These are phyloP conservation scores for Pseudogymnoascus sp. DNA, from an alignment of 2,329 filamentous ascomycete genomes.

Conservation along the genomic window DNA sequence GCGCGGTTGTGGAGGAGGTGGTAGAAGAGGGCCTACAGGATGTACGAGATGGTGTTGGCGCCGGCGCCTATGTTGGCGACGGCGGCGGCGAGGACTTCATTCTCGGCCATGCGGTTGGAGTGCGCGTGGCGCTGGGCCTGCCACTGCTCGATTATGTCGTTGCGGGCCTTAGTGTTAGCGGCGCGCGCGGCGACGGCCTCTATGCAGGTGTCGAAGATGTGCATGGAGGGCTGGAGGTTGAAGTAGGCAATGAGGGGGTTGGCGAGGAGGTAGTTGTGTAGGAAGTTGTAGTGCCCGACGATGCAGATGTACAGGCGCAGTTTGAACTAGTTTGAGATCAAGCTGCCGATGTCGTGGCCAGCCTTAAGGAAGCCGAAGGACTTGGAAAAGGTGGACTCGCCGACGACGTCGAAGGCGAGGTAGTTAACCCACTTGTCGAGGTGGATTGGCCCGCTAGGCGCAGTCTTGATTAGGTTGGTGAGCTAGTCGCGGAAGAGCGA, in stretches of 20 bases:
- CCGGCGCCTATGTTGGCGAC: slow-evolving; percentile 31
- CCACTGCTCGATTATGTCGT: slow-evolving; percentile 33
- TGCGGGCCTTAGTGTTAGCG: slow-evolving; percentile 24
- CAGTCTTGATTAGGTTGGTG: slow-evolving; percentile 15
- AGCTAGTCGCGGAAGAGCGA: slow-evolving; percentile 23
- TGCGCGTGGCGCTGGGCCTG: slow-evolving; percentile 25
- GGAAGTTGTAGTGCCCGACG: slow-evolving; percentile 29
- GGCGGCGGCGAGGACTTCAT: slow-evolving; percentile 28
- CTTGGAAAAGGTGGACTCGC: slow-evolving; percentile 29
- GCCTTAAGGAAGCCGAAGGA: slow-evolving; percentile 29
- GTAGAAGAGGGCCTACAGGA: slow-evolving; percentile 31
- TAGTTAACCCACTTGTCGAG: slow-evolving; percentile 35
- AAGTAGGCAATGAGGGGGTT: slow-evolving; percentile 31
- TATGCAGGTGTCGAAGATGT: slow-evolving; percentile 31
- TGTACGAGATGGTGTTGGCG: slow-evolving; percentile 30
- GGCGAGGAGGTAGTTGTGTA: slow-evolving; percentile 29
- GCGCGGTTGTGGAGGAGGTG: slow-evolving; percentile 25
- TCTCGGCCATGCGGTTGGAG: slow-evolving; percentile 28
- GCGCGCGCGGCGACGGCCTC: slow-evolving; percentile 27
- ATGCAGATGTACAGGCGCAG: slow-evolving; percentile 27
- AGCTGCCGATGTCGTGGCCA: slow-evolving; percentile 28
- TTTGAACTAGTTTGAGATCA: slow-evolving; percentile 27
- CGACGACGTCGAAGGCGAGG: slow-evolving; percentile 29
- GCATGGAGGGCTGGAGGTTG: slow-evolving; percentile 28
- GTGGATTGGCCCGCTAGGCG: slow-evolving; percentile 22